Base-by-base conservation (phyloP, 305 asterid genomes). In the Fraxinus xanthoxyloides region DNA sequence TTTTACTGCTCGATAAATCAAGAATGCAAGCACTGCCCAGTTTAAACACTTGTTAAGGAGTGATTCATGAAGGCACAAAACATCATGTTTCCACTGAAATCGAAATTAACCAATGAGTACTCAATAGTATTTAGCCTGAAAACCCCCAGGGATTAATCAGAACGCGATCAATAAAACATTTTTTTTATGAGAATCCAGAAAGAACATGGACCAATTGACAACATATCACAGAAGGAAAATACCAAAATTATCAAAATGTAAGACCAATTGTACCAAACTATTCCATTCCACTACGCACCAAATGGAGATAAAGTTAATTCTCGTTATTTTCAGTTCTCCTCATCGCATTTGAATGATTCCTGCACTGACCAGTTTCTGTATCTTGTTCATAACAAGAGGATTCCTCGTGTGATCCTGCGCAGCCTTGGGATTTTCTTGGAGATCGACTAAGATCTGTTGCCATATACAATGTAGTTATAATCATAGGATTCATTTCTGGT, bases 361-460 rank as follows among this genome's bases (percentile, higher is more conserved):
- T 0, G 98, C 97, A 56, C 84, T 92, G 70, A 93, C 81, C n/a
- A 95, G 95, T 79, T 95, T 93, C 88, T 95, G 97, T 38, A 95
- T 88, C 91, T 95, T 95, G 89, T 80, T 80, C 98, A 90, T 92
- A 78, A 95, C 98, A 1, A 13, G 84, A 40, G 98, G 97, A 82
- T 95, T 93, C 93, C 89, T 95, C 87, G 85, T 88, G 89, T 93
- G 98, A 1, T 91, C 92, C 74, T 92, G 97, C 23, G 97, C 97
- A 7, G 97, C 92, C 56, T 54, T 84, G 0, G 98, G 98, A 70
- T 92, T 92, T 90, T 93, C 98, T 82, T 95, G 97, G 85, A 95
- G 85, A 79, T 95, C 98, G 0, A 43, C 31, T 7, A 95, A 83
- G 35, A 95, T 98, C 98, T 95, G 81, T 31, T 28, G 38, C 9